Percentiles rank a stretch among this genome's conserved stretches.
Conservation (phyloP, 345 rosid species). For the Carallia pectinifolia region DNA sequence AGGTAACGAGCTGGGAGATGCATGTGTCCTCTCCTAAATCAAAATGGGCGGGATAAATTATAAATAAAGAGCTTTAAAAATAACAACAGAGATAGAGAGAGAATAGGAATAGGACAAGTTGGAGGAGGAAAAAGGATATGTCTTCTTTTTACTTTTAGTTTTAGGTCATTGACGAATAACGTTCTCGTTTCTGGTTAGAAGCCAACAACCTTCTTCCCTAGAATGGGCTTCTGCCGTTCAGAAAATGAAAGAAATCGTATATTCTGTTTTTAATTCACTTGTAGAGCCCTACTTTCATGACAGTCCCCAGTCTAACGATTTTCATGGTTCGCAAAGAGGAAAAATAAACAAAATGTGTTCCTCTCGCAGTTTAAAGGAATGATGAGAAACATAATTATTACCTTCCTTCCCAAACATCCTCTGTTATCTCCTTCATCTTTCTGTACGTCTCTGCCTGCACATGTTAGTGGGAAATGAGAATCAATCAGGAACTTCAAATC, state of each 20-base stretch:
- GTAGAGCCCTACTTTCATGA: too few relatives aligned
- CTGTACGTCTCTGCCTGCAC: slow-evolving; percentile 90
- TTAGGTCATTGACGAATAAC: background rate
- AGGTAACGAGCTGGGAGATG: too few relatives aligned
- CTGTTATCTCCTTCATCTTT: slow-evolving; percentile 70
- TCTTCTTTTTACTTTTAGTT: background rate
- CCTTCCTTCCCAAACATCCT: slow-evolving; percentile 94
- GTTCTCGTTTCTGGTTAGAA: background rate
- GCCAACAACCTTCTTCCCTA: background rate
- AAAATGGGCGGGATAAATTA: background rate
- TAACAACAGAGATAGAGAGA: background rate
- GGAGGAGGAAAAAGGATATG: background rate
- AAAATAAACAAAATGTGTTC: background rate
- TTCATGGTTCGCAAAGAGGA: background rate
- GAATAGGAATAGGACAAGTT: background rate
- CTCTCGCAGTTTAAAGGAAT: background rate
- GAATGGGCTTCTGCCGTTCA: background rate
- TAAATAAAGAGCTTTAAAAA: background rate
- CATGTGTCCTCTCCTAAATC: too few relatives aligned
- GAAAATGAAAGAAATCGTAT: background rate
- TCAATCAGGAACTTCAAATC: background rate
- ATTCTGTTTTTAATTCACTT: too few relatives aligned
- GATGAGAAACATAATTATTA: slow-evolving; percentile 23
- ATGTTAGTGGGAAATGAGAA: slow-evolving; percentile 12
- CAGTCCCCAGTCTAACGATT: background rate